These are phyloP conservation scores for Aspergillus proliferans DNA, from an alignment of 2,329 filamentous ascomycete genomes.

Conservation along the genomic window DNA sequence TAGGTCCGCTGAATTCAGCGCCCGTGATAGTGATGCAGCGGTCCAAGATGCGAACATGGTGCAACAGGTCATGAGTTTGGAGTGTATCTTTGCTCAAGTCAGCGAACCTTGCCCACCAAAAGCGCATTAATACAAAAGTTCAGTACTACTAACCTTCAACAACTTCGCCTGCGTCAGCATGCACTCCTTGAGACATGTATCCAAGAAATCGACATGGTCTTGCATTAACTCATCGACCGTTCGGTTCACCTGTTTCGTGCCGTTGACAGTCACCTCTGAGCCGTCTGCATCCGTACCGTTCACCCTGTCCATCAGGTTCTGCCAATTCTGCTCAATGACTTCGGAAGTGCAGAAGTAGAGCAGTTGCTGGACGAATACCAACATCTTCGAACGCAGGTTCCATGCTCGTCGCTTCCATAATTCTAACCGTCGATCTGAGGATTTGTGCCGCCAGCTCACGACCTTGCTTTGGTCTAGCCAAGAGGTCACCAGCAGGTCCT, in stretches of 20 bases:
- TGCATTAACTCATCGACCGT: conserved; percentile 99
- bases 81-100: conserved; percentile 67
- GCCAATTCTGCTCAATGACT: conserved; percentile 97
- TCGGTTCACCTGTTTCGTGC: conserved; percentile 50
- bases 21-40: conserved; percentile 68
- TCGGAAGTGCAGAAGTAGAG: conserved; percentile 96
- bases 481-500: conserved; percentile 75
- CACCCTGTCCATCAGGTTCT: conserved; percentile 81
- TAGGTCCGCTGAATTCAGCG: conserved; percentile 75
- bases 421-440: conserved; percentile 66
- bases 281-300: conserved; percentile 49
- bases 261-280: conserved; percentile 32
- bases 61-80: conserved; percentile 93
- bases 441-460: conserved; percentile 74
- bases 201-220: conserved; percentile 95
- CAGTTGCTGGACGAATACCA: conserved; percentile 93
- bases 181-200: conserved; percentile 96
- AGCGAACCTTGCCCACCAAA: not conserved
- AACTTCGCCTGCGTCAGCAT: conserved; percentile 98
- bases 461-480: conserved; percentile 88
- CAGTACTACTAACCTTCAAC: conserved; percentile 59
- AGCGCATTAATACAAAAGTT: not conserved
- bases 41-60: conserved; percentile 90
- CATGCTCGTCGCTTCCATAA: conserved; percentile 90
- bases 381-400: conserved; percentile 87